Evolutionary conservation across 805 yeast species (phyloP).

Genomic region (Yarrowia hollandica): DNA sequence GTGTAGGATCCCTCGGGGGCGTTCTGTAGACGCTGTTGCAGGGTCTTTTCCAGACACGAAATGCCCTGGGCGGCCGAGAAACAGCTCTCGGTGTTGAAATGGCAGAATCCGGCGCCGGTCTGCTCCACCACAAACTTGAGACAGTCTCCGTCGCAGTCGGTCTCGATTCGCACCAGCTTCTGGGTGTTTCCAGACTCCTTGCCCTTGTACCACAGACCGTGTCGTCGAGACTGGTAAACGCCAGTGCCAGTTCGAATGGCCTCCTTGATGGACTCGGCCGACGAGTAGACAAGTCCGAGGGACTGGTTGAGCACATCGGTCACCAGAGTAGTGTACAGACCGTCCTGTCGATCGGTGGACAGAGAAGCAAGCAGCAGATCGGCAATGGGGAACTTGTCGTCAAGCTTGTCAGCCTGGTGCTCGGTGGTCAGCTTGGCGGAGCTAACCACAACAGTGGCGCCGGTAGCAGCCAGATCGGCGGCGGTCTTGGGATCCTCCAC

Average conservation of each 20-base stretch:
- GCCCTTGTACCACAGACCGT: constrained; percentile 96
- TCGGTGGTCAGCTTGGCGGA: constrained; percentile 7
- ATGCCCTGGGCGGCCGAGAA: constrained; percentile 74
- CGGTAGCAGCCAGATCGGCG: constrained; percentile 7
- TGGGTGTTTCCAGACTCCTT: constrained; percentile 96
- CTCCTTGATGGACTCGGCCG: constrained; percentile 73
- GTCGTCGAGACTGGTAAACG: constrained; percentile 85
- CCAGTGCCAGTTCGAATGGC: constrained; percentile 82
- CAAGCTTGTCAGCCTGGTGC: constrained; percentile 11
- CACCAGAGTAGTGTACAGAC: constrained; percentile 81
- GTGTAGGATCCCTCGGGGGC: constrained; percentile 97
- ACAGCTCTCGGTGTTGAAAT: constrained; percentile 76
- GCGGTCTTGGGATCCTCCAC: constrained; percentile 29
- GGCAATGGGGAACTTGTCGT: constrained; percentile 42
- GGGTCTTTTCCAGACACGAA: constrained; percentile 62
- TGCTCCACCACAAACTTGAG: constrained; percentile 84
- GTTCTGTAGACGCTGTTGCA: constrained; percentile 57
- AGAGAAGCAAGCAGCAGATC: constrained; percentile 53
- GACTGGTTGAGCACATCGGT: constrained; percentile 67
- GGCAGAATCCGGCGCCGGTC: constrained; percentile 89
- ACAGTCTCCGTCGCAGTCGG: constrained; percentile 93
- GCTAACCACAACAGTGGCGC: constrained; percentile 20
- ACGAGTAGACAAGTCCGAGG: constrained; percentile 89
- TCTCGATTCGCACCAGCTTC: constrained; percentile 59
- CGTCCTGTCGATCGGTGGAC: constrained; percentile 83